Evolutionary conservation across 129 eudicot genomes (phyloP).

Genomic region (Chrysanthemum lavandulifolium): DNA sequence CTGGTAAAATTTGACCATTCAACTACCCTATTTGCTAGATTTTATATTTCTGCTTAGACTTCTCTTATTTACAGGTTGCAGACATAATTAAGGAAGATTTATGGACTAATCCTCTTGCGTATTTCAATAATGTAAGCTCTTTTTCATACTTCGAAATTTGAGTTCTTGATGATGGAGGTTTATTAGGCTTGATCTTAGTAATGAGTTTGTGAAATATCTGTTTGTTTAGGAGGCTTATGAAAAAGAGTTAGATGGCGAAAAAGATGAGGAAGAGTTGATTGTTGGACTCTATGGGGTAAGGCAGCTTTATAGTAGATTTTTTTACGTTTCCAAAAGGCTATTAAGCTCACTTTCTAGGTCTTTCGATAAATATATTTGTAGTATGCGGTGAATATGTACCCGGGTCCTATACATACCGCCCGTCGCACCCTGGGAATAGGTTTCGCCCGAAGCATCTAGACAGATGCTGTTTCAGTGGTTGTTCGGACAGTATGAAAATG

Average conservation of each 20-base stretch:
- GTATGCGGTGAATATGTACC: too few relatives aligned
- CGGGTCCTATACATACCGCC: too few relatives aligned
- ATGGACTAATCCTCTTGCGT: conserved; percentile 88
- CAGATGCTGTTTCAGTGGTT: too few relatives aligned
- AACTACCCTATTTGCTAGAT: neutral
- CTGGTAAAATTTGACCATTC: neutral
- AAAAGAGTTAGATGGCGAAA: conserved; percentile 26
- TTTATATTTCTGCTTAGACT: neutral
- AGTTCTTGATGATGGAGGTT: neutral
- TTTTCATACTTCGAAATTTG: neutral
- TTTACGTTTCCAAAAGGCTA: too few relatives aligned
- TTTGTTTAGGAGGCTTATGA: conserved; percentile 75
- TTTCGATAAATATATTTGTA: too few relatives aligned
- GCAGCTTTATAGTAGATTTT: too few relatives aligned
- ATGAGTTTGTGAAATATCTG: neutral
- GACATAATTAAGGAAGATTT: conserved; percentile 89
- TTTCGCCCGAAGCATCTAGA: too few relatives aligned
- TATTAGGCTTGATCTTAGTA: conserved; percentile 6
- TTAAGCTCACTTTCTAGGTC: too few relatives aligned
- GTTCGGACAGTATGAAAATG: too few relatives aligned
- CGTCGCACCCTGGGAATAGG: too few relatives aligned
- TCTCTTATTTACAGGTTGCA: conserved; percentile 54
- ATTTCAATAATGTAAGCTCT: conserved; percentile 58
- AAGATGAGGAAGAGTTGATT: too few relatives aligned
- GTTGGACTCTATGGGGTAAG: too few relatives aligned